These are phyloP conservation scores for Leccinum idahoense DNA, from an alignment of 1,284 basidiomycete genomes.

Conservation along the genomic window DNA sequence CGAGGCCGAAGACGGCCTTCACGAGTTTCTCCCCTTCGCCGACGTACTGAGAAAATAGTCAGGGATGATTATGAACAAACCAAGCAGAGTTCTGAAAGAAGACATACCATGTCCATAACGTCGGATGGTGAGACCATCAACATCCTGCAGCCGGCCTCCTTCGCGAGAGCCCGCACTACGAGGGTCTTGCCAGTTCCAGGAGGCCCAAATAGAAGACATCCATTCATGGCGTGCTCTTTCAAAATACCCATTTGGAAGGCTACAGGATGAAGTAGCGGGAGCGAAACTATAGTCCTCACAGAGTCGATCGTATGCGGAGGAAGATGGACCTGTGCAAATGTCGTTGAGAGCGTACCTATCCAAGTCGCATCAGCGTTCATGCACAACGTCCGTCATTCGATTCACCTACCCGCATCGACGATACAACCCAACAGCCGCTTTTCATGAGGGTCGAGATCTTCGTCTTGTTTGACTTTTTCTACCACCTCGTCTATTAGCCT, in stretches of 20 bases:
- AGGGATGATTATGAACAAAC: slow-evolving; percentile 6
- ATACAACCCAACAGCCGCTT: slow-evolving; percentile 77
- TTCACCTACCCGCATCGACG: slow-evolving; percentile 64
- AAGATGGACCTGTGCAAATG: slow-evolving; percentile 84
- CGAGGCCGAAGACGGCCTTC: slow-evolving; percentile 85
- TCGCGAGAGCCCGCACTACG: slow-evolving; percentile 85
- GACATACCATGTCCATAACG: slow-evolving; percentile 80
- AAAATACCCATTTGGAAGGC: slow-evolving; percentile 90
- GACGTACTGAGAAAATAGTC: slow-evolving; percentile 61
- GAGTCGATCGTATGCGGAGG: slow-evolving; percentile 83
- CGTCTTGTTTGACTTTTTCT: slow-evolving; percentile 67
- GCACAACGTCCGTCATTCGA: slow-evolving; percentile 4
- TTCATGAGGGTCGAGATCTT: slow-evolving; percentile 73
- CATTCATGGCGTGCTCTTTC: slow-evolving; percentile 85
- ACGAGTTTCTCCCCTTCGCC: slow-evolving; percentile 96
- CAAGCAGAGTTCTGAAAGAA: background rate
- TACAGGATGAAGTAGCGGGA: slow-evolving; percentile 85
- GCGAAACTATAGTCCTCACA: slow-evolving; percentile 84
- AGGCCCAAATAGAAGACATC: slow-evolving; percentile 86
- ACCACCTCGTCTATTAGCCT: slow-evolving; percentile 58
- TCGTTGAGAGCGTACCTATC: slow-evolving; percentile 69
- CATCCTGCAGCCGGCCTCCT: slow-evolving; percentile 88
- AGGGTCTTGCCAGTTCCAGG: slow-evolving; percentile 91
- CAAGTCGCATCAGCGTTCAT: slow-evolving; percentile 8
- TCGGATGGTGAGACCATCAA: slow-evolving; percentile 79